These are phyloP conservation scores for Zygotorulaspora mrakii DNA, from an alignment of 1,139 yeast genomes.

Conservation along the genomic window DNA sequence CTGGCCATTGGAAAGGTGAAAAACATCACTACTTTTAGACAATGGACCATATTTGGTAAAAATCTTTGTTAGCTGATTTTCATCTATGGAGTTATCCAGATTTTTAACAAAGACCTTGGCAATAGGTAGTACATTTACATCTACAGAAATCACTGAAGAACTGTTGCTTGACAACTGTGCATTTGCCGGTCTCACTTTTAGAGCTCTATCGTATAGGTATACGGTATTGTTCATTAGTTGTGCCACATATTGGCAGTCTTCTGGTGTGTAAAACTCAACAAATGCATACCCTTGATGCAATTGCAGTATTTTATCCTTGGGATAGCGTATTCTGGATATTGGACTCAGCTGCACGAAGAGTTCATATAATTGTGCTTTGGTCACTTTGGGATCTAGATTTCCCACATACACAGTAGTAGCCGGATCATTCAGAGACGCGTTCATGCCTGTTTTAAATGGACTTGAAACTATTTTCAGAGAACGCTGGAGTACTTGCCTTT, in stretches of 20 bases:
- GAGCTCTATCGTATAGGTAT: slow-evolving; percentile 57
- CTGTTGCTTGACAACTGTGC: slow-evolving; percentile 30
- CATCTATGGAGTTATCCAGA: slow-evolving; percentile 67
- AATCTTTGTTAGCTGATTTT: slow-evolving; percentile 52
- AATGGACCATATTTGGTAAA: slow-evolving; percentile 70
- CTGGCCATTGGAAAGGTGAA: slow-evolving; percentile 51
- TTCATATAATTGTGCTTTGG: slow-evolving; percentile 69
- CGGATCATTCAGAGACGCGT: slow-evolving; percentile 36
- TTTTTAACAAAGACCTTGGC: slow-evolving; percentile 76
- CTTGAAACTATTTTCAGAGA: too few relatives aligned
- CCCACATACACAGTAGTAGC: slow-evolving; percentile 79
- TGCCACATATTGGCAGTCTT: slow-evolving; percentile 70
- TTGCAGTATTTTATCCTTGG: slow-evolving; percentile 69
- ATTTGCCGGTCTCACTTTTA: slow-evolving; percentile 57
- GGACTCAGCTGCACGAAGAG: slow-evolving; percentile 86
- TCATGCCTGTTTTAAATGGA: too few relatives aligned
- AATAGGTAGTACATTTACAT: slow-evolving; percentile 50
- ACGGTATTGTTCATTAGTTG: slow-evolving; percentile 51
- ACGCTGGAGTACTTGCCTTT: too few relatives aligned
- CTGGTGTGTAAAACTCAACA: slow-evolving; percentile 58
- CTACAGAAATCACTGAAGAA: slow-evolving; percentile 17
- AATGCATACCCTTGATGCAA: slow-evolving; percentile 87
- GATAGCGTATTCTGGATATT: slow-evolving; percentile 63
- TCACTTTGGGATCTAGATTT: slow-evolving; percentile 70
- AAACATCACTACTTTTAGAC: slow-evolving; percentile 49